Evolutionary conservation across 2,329 filamentous ascomycete genomes (phyloP).

Genomic region (Neonectria coccinea): DNA sequence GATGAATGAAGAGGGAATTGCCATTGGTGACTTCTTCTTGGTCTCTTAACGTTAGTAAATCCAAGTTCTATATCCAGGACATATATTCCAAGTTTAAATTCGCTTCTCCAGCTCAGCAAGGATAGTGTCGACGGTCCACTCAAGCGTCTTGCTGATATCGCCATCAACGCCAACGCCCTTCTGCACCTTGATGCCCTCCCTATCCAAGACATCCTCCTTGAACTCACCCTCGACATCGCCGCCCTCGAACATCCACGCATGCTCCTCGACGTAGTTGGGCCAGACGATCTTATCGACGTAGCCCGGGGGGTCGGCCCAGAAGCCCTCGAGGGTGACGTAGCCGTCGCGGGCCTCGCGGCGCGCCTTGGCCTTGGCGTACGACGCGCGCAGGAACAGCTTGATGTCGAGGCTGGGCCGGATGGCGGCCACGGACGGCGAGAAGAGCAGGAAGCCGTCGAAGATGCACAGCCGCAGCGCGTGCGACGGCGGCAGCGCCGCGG

Average conservation of each 20-base stretch:
- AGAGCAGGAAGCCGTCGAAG: constrained; percentile 91
- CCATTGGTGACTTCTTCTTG: not conserved
- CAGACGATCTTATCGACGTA: constrained; percentile 96
- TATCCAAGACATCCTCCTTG: constrained; percentile 58
- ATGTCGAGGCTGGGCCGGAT: constrained; percentile 75
- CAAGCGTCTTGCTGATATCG: constrained; percentile 71
- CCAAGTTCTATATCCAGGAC: not conserved
- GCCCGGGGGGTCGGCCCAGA: constrained; percentile 93
- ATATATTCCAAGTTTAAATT: constrained; percentile 18
- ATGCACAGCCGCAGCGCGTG: constrained; percentile 71
- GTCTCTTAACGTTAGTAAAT: not conserved
- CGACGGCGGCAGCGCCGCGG: constrained; percentile 58
- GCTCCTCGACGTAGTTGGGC: constrained; percentile 89
- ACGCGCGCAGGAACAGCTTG: constrained; percentile 81
- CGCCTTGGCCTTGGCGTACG: constrained; percentile 71
- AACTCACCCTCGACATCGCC: constrained; percentile 73
- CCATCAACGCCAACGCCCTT: constrained; percentile 60
- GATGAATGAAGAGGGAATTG: not conserved
- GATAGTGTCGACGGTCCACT: constrained; percentile 76
- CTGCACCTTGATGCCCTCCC: constrained; percentile 63
- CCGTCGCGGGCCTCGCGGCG: constrained; percentile 77
- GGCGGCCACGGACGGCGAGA: constrained; percentile 66
- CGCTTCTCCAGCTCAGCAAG: constrained; percentile 59
- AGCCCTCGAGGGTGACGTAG: constrained; percentile 87
- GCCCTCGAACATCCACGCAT: constrained; percentile 81